phyloP scores from a whole-genome alignment of 768 basidiomycete genomes.

The Guyanaporus albipodus region DNA sequence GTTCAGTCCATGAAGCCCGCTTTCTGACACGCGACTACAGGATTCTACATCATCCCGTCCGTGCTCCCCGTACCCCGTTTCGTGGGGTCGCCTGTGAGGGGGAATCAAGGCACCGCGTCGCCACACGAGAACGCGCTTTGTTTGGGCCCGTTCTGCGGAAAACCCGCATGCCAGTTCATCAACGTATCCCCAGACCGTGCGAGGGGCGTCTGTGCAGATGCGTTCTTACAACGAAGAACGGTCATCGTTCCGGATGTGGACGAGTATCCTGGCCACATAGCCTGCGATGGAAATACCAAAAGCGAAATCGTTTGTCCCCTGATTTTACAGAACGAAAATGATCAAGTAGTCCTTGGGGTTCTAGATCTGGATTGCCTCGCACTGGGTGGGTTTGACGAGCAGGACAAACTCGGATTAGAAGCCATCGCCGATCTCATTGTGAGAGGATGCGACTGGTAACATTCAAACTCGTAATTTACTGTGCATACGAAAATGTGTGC shows the following conservation, averaged over 20 bases:
- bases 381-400: conserved; percentile 64
- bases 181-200: conserved; percentile 46
- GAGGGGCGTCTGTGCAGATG: conserved; percentile 85
- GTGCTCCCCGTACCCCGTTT: conserved; percentile 53
- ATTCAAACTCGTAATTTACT: conserved; percentile 12
- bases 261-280: conserved; percentile 86
- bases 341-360: conserved; percentile 47
- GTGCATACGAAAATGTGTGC: background rate
- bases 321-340: conserved; percentile 33
- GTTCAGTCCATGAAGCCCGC: background rate
- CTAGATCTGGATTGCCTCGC: conserved; percentile 86
- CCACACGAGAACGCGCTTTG: conserved; percentile 37
- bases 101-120: conserved; percentile 10
- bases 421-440: conserved; percentile 63
- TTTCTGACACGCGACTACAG: conserved; percentile 40
- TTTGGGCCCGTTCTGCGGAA: conserved; percentile 85
- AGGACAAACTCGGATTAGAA: conserved; percentile 76
- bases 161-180: conserved; percentile 89
- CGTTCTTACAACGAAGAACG: conserved; percentile 53
- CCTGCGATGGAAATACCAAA: conserved; percentile 87
- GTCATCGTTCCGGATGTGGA: conserved; percentile 77
- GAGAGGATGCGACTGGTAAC: conserved; percentile 62
- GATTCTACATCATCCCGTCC: conserved; percentile 76
- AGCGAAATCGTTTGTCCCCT: conserved; percentile 90
- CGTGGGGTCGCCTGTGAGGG: conserved; percentile 10